Evolutionary conservation across 1,284 basidiomycete species (phyloP).

Genomic region (Fistulinella cinereoalba): DNA sequence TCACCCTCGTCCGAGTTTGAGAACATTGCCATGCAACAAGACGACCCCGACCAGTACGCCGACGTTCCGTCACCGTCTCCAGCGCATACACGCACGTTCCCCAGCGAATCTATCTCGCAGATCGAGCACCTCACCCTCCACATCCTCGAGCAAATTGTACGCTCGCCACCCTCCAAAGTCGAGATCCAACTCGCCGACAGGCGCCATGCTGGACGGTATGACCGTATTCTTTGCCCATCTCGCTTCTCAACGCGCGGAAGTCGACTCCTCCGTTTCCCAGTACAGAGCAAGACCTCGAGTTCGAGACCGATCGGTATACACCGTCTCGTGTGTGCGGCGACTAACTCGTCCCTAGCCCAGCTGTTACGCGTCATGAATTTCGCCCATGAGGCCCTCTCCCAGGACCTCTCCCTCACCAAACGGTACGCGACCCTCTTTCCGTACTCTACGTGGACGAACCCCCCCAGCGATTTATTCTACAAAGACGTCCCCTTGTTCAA

Average conservation of each 20-base stretch:
- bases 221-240: background rate
- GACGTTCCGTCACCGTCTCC: background rate
- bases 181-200: conserved; percentile 29
- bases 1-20: too few relatives aligned
- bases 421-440: conserved; percentile 41
- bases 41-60: too few relatives aligned
- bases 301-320: conserved; percentile 51
- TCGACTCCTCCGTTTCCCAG: conserved; percentile 25
- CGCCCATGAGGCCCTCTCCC: conserved; percentile 60
- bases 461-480: conserved; percentile 80
- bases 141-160: conserved; percentile 52
- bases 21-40: too few relatives aligned
- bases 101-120: conserved; percentile 24
- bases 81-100: conserved; percentile 20
- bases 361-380: conserved; percentile 59
- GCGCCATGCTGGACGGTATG: conserved; percentile 21
- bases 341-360: conserved; percentile 49
- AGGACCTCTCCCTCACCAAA: conserved; percentile 62
- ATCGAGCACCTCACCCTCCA: conserved; percentile 54
- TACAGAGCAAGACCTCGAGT: conserved; percentile 44
- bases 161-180: conserved; percentile 21
- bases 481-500: conserved; percentile 76
- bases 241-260: conserved; percentile 17
- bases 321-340: background rate
- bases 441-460: conserved; percentile 1